Conservation (phyloP, 805 yeast species). For the Candida bentonensis region DNA sequence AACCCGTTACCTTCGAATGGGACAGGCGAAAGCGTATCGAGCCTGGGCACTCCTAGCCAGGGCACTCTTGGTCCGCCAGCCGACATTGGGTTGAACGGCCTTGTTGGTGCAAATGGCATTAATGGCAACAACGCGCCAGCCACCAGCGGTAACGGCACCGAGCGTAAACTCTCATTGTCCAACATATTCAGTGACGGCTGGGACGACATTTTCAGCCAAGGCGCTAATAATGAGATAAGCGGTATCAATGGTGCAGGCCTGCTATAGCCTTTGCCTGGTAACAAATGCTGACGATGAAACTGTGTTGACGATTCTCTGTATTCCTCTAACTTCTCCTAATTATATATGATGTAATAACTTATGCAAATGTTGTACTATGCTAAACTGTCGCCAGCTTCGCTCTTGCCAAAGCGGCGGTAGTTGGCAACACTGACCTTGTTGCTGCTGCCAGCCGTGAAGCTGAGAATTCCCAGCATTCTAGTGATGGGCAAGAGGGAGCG, state of each 20-base stretch:
- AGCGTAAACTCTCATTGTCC: background rate
- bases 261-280: too few relatives aligned
- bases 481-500: background rate
- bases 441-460: background rate
- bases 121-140: background rate
- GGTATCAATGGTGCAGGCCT: slow-evolving; percentile 10
- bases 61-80: background rate
- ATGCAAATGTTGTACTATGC: background rate
- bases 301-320: too few relatives aligned
- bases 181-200: slow-evolving; percentile 8
- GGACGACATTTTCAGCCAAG: slow-evolving; percentile 13
- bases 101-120: background rate
- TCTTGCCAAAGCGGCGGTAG: slow-evolving; percentile 2
- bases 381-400: slow-evolving; percentile 4
- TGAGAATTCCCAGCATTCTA: background rate
- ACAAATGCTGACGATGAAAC: too few relatives aligned
- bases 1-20: background rate
- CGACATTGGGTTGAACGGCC: too few relatives aligned
- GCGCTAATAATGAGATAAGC: slow-evolving; percentile 9
- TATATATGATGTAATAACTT: background rate
- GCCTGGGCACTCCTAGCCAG: background rate
- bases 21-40: background rate
- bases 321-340: too few relatives aligned
- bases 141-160: background rate
- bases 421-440: background rate